A percentile compares a stretch with the other conserved stretches of the same genome.
phyloP scores from a whole-genome alignment of 73 alveolate species.

The Symbiodinium pilosum region DNA sequence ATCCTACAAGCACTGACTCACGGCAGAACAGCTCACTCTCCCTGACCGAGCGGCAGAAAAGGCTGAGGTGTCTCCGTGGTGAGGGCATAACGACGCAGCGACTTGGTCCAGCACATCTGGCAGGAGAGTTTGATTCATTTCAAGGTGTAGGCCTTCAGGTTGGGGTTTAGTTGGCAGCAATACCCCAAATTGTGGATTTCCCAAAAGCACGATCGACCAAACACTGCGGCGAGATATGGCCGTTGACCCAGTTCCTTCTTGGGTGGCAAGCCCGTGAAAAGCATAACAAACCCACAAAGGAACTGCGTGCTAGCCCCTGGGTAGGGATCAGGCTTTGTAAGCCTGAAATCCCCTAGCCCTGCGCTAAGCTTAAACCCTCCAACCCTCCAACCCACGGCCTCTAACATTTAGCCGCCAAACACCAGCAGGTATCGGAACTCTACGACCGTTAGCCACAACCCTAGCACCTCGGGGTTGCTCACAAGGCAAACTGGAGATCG shows the following conservation, averaged over 20 bases:
- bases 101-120: slow-evolving; percentile 13
- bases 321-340: no score
- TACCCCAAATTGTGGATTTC: neutral
- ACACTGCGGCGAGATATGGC: no score
- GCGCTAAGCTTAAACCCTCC: no score
- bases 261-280: neutral
- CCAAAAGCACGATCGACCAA: no score
- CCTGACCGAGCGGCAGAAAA: neutral
- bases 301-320: no score
- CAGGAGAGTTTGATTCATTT: neutral
- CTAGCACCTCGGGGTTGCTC: neutral
- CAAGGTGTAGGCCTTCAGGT: neutral
- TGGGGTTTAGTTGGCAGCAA: neutral
- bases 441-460: neutral
- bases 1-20: neutral
- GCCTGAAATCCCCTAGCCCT: no score
- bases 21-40: no score
- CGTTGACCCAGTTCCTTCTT: neutral
- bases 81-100: neutral
- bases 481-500: neutral
- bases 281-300: no score
- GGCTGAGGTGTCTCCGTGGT: neutral
- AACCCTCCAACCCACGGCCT: no score
- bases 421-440: neutral
- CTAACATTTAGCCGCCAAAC: no score